phyloP scores from a whole-genome alignment of 192 early-diverging fungal genomes.

The Coemansia sp. region DNA sequence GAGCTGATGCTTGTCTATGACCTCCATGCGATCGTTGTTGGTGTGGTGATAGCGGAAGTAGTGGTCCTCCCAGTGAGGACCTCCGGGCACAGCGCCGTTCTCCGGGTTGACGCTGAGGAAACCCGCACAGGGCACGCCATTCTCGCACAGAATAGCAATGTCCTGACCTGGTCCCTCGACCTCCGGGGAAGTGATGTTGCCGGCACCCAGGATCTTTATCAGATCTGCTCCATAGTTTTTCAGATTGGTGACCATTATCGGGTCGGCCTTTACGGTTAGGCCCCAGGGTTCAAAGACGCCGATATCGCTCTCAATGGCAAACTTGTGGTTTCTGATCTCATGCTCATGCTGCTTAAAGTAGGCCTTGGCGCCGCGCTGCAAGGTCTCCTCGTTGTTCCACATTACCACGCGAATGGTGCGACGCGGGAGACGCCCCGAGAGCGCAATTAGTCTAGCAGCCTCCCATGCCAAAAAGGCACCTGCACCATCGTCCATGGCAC shows the following conservation, averaged over 20 bases:
- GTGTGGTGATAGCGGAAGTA: conserved; percentile 66
- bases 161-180: conserved; percentile 51
- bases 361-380: conserved; percentile 55
- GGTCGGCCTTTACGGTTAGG: conserved; percentile 45
- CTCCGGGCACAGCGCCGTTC: conserved; percentile 29
- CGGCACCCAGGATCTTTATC: conserved; percentile 38
- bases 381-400: conserved; percentile 64
- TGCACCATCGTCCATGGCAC: conserved; percentile 62
- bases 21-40: conserved; percentile 53
- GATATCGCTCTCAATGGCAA: conserved; percentile 62
- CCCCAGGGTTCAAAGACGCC: conserved; percentile 66
- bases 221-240: conserved; percentile 38
- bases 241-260: conserved; percentile 22
- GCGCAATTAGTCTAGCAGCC: conserved; percentile 40
- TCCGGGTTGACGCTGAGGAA: conserved; percentile 52
- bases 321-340: conserved; percentile 36
- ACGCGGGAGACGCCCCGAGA: conserved; percentile 37
- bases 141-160: conserved; percentile 53
- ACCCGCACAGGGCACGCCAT: conserved; percentile 60
- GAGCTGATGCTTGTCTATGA: conserved; percentile 57
- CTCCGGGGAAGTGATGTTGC: conserved; percentile 37
- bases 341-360: conserved; percentile 51
- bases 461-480: conserved; percentile 57
- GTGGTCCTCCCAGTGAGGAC: conserved; percentile 44
- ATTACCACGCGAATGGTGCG: conserved; percentile 62